phyloP scores from a whole-genome alignment of 805 yeast species.

The Helenozyma rhizophorensis region DNA sequence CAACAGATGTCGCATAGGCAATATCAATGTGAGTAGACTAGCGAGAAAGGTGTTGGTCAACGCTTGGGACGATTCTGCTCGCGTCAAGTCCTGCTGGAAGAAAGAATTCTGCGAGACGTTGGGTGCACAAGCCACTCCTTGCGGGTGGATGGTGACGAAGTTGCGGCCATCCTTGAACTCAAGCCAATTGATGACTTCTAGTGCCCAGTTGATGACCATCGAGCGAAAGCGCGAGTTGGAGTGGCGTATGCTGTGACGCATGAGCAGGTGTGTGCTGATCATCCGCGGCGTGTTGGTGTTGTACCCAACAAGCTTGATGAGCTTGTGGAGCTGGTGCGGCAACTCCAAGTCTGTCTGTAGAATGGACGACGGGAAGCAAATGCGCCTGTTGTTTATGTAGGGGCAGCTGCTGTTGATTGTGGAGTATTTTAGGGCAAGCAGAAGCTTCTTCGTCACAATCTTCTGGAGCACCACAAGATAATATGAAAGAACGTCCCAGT shows the following conservation, averaged over 20 bases:
- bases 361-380: conserved; percentile 33
- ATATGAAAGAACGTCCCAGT: conserved; percentile 46
- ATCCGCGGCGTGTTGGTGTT: conserved; percentile 45
- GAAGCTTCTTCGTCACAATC: conserved; percentile 34
- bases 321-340: conserved; percentile 27
- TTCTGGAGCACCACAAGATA: conserved; percentile 38
- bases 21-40: conserved; percentile 41
- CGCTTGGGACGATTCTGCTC: conserved; percentile 4
- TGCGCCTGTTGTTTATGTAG: conserved; percentile 27
- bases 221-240: conserved; percentile 24
- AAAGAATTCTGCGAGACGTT: conserved; percentile 5
- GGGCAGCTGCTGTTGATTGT: conserved; percentile 15
- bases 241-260: conserved; percentile 17
- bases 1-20: conserved; percentile 37
- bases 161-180: conserved; percentile 48
- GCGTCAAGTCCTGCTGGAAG: conserved; percentile 5
- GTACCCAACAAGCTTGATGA: conserved; percentile 36
- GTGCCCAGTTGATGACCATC: conserved; percentile 46
- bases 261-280: conserved; percentile 36
- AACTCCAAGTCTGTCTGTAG: conserved; percentile 46
- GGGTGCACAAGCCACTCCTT: conserved; percentile 6
- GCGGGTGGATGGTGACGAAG: conserved; percentile 5
- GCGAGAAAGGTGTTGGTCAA: conserved; percentile 39
- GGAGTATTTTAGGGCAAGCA: conserved; percentile 19
- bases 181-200: conserved; percentile 50